Conservation (phyloP, 140 eudicot genomes). For the Erigeron philadelphicus region DNA sequence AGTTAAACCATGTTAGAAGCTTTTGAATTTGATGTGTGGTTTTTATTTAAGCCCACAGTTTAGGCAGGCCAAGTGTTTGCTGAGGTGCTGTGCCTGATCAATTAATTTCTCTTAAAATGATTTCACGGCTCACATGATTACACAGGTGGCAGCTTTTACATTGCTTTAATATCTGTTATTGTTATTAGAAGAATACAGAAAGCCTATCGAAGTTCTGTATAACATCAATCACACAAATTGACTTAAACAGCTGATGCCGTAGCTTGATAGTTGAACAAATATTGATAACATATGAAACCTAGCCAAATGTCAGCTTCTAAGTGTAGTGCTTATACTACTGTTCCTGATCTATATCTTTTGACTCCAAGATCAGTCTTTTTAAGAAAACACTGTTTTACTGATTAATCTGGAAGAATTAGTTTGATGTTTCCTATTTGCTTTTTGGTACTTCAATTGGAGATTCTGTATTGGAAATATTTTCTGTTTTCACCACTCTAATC, state of each 20-base stretch:
- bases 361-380: neutral
- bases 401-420: neutral
- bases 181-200: neutral
- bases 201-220: neutral
- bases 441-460: neutral
- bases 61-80: too few species aligned
- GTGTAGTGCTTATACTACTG: conserved; percentile 9
- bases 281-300: neutral
- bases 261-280: conserved; percentile 22
- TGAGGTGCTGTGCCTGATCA: neutral
- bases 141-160: too few species aligned
- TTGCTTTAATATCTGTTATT: neutral
- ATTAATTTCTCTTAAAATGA: neutral
- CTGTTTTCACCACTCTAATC: neutral
- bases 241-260: neutral
- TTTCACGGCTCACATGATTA: conserved; percentile 11
- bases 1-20: too few species aligned
- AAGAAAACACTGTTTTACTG: neutral
- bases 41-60: too few species aligned
- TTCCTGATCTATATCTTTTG: conserved; percentile 3
- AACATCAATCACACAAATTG: neutral
- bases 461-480: neutral
- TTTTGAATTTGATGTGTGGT: too few species aligned
- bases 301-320: neutral
- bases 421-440: conserved; percentile 9